Evolutionary conservation across 352 stramenopile species (phyloP).

Genomic region (Globisporangium cylindrosporum): DNA sequence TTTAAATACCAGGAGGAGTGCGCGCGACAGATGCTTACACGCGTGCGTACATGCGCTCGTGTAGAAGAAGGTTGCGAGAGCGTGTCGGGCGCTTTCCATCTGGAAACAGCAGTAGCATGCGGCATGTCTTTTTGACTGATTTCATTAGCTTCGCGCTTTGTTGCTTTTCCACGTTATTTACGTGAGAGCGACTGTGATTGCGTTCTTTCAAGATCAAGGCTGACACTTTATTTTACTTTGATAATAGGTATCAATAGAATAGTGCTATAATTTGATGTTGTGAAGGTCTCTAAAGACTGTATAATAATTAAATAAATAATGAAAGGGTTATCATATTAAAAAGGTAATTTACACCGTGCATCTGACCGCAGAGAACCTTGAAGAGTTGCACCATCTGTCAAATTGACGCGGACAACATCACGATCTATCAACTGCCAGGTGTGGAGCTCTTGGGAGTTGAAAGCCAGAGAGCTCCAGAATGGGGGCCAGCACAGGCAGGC

Average conservation of each 20-base stretch:
- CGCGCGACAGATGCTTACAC: neutral
- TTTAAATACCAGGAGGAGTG: neutral
- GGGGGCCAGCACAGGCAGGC: neutral
- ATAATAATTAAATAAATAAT: neutral
- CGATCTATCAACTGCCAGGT: neutral
- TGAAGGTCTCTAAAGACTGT: neutral
- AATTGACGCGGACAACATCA: neutral
- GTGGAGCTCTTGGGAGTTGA: neutral
- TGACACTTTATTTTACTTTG: neutral
- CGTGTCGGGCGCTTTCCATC: neutral
- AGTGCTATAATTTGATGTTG: too few species aligned
- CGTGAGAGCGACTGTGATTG: neutral
- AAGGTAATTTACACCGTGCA: neutral
- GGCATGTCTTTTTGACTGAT: neutral
- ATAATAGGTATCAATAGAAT: neutral
- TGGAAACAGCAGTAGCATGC: neutral
- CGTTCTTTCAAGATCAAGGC: neutral
- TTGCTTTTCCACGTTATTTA: neutral
- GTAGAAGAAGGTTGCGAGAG: neutral
- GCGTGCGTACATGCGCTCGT: neutral
- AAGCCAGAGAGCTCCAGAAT: slow-evolving; percentile 1
- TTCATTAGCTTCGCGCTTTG: neutral
- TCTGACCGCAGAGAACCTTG: neutral
- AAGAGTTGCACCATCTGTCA: slow-evolving; percentile 7
- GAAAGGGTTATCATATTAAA: neutral